A percentile compares a stretch with the other conserved stretches of the same genome.
These are phyloP conservation scores for Yarrowia porcina DNA, from an alignment of 805 yeast species.

Conservation along the genomic window DNA sequence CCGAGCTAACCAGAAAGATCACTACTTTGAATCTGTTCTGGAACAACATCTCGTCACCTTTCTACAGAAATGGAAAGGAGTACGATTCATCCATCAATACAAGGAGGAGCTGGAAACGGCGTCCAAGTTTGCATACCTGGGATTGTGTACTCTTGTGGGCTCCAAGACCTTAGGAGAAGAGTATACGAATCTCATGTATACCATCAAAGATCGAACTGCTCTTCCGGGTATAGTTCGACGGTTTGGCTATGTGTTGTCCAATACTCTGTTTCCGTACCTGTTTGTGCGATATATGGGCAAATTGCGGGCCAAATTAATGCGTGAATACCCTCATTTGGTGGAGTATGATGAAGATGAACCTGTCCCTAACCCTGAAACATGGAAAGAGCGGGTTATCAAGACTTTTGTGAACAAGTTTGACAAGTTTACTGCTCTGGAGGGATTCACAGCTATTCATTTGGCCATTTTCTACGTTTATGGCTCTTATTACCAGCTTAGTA, in stretches of 20 bases:
- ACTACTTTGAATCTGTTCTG: constrained; percentile 59
- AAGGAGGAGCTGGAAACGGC: constrained; percentile 58
- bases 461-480: constrained; percentile 84
- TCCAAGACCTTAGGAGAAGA: constrained; percentile 90
- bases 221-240: constrained; percentile 42
- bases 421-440: constrained; percentile 32
- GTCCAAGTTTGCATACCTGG: constrained; percentile 62
- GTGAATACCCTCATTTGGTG: constrained; percentile 14
- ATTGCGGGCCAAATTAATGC: constrained; percentile 30
- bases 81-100: constrained; percentile 58
- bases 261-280: constrained; percentile 60
- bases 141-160: constrained; percentile 70
- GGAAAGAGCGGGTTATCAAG: constrained; percentile 17
- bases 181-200: constrained; percentile 60
- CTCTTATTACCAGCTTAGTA: constrained; percentile 71
- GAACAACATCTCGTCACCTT: constrained; percentile 55
- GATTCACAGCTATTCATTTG: constrained; percentile 63
- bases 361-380: neutral
- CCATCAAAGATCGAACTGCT: constrained; percentile 30
- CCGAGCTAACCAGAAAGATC: constrained; percentile 87
- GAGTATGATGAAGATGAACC: constrained; percentile 16
- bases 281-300: constrained; percentile 31
- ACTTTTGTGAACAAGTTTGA: neutral
- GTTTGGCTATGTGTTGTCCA: constrained; percentile 56
- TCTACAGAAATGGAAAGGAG: constrained; percentile 49